A percentile compares a stretch with the other conserved stretches of the same genome.
Conservation (phyloP, 805 yeast species). For the Candida berthetii region DNA sequence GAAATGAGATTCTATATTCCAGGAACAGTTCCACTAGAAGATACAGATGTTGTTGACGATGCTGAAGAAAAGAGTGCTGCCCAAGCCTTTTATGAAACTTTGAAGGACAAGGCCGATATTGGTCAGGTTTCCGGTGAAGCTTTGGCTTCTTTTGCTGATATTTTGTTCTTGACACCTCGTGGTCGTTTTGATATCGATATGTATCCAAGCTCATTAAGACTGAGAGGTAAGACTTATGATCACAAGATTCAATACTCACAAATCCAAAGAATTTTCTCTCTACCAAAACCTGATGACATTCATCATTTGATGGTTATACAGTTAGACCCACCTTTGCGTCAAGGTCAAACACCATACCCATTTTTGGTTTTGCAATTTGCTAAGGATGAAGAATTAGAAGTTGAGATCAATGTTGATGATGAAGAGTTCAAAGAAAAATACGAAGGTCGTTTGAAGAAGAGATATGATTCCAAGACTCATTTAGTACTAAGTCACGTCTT, state of each 20-base stretch:
- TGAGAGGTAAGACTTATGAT: conserved; percentile 96
- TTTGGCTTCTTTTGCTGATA: conserved; percentile 86
- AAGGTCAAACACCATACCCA: conserved; percentile 96
- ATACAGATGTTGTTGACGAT: conserved; percentile 29
- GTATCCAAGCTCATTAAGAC: conserved; percentile 79
- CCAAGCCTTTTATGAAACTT: conserved; percentile 78
- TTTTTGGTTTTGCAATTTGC: conserved; percentile 86
- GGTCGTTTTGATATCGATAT: conserved; percentile 97
- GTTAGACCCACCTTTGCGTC: conserved; percentile 95
- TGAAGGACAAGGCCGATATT: conserved; percentile 89
- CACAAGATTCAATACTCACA: conserved; percentile 90
- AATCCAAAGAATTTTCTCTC: conserved; percentile 82
- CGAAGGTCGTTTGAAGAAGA: conserved; percentile 64
- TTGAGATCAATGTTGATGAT: conserved; percentile 80
- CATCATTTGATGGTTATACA: conserved; percentile 86
- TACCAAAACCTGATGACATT: conserved; percentile 91
- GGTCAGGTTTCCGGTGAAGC: conserved; percentile 95
- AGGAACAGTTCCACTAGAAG: conserved; percentile 54
- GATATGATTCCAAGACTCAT: conserved; percentile 80
- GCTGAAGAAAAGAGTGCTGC: conserved; percentile 64
- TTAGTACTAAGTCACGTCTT: conserved; percentile 83
- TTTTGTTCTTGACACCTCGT: conserved; percentile 92
- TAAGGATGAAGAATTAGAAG: conserved; percentile 85
- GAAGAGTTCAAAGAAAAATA: conserved; percentile 73
- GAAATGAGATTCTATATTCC: conserved; percentile 93